phyloP scores from a whole-genome alignment of 805 yeast species.

The Kodamaea nitidulidarum region DNA sequence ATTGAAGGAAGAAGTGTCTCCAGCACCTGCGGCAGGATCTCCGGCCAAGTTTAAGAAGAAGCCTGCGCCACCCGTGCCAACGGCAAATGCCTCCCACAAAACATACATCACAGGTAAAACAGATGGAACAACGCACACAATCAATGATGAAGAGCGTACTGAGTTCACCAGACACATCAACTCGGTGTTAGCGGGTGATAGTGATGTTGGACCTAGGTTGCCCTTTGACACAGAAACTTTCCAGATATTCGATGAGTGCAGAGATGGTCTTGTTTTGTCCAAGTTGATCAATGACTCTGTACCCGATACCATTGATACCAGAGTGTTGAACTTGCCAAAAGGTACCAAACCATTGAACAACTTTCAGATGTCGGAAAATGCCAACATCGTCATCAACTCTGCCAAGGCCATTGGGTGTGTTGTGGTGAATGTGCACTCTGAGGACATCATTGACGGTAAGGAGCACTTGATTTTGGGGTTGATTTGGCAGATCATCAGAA shows the following conservation, averaged over 20 bases:
- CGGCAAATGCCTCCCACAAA: conserved; percentile 49
- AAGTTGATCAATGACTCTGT: conserved; percentile 95
- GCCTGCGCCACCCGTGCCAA: conserved; percentile 37
- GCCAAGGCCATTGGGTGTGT: conserved; percentile 99
- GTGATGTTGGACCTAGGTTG: conserved; percentile 74
- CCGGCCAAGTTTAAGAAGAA: conserved; percentile 11
- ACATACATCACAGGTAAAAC: conserved; percentile 81
- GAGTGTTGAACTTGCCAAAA: conserved; percentile 89
- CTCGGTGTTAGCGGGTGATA: conserved; percentile 83
- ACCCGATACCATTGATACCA: conserved; percentile 96
- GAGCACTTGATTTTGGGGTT: conserved; percentile 88
- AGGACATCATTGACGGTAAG: conserved; percentile 90
- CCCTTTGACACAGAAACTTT: conserved; percentile 93
- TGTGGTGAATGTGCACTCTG: conserved; percentile 95
- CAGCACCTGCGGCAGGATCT: conserved; percentile 19
- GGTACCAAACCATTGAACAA: conserved; percentile 72
- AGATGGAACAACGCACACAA: conserved; percentile 93
- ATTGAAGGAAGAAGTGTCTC: conserved; percentile 49
- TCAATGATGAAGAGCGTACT: conserved; percentile 92
- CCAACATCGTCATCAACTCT: conserved; percentile 95
- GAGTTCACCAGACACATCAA: conserved; percentile 97
- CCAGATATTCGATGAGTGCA: conserved; percentile 94
- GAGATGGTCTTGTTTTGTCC: conserved; percentile 90
- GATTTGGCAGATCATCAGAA: conserved; percentile 96
- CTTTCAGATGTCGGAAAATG: conserved; percentile 94